Evolutionary conservation across 1,284 basidiomycete genomes (phyloP), one percentile per base, ranked within the genome.

Genomic region (Pseudozyma thailandica): DNA sequence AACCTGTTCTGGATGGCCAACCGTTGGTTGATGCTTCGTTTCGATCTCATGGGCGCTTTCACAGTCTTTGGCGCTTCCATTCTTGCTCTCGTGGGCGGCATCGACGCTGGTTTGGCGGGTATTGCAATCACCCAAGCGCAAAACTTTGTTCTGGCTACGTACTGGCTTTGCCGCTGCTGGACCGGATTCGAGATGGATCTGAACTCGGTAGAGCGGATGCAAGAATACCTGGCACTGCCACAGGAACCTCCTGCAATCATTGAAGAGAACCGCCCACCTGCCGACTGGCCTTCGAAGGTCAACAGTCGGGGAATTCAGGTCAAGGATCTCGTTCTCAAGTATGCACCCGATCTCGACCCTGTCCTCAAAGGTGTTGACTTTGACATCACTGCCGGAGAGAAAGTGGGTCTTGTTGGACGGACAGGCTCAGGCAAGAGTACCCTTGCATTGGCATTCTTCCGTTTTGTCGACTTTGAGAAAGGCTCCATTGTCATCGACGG

Each of bases 381-480:
- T 71, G 81, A 74, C 6, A 85, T 87, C 35, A 80, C 85, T 54
- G 85, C 90, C 5, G 90, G 91, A 2, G 88, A 91, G 80, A 91
- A 92, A 83, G 88, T 95, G 54, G 95, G 94, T 21, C 90, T 97
- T 60, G 87, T 97, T 4, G 94, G 91, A 8, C 84, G 86, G 15
- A 87, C 86, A 0, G 86, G 86, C 31, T 81, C 77, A 21, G 84
- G 84, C 25, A 84, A 84, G 65, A 81, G 78, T 10, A 84, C 83
- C 13, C 50, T 79, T 16, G 71, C 74, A 8, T 48, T 61, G 6
- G 63, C 72, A 0, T 72, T 78, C 51, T 75, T 79, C 64, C 72
- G 79, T 26, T 72, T 78, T 49, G 61, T 79, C 23, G 63, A 85
- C 42, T 51, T 61, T 9, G 46, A 47, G 18, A 13, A 45, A 3